Percentiles rank a stretch among this genome's conserved stretches.
These are phyloP conservation scores for Euphorbia celastroides DNA, from an alignment of 441 rosid species.

Conservation along the genomic window DNA sequence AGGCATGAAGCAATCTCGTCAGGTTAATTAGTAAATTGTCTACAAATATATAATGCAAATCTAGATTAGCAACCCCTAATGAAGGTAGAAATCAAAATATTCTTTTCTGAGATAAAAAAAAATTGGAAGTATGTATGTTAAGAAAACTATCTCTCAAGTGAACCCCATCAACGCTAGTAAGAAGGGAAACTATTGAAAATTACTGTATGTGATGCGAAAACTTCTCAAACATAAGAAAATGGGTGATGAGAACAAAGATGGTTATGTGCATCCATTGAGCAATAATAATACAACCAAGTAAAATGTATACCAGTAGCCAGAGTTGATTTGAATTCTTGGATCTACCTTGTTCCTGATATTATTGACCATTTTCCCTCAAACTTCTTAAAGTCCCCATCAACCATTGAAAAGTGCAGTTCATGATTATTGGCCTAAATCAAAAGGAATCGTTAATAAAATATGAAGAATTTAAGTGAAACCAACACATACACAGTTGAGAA, in stretches of 20 bases:
- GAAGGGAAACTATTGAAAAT: not conserved
- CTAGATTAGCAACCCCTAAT: not conserved
- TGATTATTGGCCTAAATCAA: conserved; percentile 52
- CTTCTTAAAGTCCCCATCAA: conserved; percentile 98
- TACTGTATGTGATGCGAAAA: not conserved
- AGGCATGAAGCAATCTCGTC: not conserved
- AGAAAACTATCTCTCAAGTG: not conserved
- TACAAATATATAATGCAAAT: not conserved
- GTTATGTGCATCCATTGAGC: not conserved
- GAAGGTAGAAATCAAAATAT: not conserved
- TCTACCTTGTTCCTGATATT: conserved; percentile 67
- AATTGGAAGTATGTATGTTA: not conserved
- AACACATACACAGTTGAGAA: conserved; percentile 2
- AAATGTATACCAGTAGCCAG: conserved; percentile 11
- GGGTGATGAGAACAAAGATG: not conserved
- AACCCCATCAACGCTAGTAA: not conserved
- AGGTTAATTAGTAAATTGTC: not conserved
- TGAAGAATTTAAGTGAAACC: conserved; percentile 7
- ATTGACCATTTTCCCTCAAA: conserved; percentile 95
- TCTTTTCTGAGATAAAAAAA: not conserved
- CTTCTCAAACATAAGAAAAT: not conserved
- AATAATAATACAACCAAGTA: conserved; percentile 1
- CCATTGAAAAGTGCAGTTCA: conserved; percentile 86
- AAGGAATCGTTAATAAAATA: not conserved
- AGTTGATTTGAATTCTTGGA: conserved; percentile 10